Evolutionary conservation across 495 filamentous ascomycete species (phyloP), one percentile per base, ranked within the genome.

Genomic region (Penicillium flavigenum): DNA sequence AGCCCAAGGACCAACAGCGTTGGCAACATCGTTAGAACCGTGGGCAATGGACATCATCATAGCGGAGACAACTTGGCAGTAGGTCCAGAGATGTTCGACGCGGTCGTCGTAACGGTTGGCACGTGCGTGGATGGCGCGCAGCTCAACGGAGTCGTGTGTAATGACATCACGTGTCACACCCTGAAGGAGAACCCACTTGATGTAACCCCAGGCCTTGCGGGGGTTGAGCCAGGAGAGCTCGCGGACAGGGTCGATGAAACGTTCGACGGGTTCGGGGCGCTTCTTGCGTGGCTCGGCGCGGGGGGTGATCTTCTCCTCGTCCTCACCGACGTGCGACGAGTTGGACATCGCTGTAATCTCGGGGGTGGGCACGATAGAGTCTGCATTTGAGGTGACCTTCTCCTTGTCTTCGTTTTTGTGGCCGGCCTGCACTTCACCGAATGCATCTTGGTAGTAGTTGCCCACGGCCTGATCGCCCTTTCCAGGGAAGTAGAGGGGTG

Each of bases 1-100:
- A 16, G 84, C 80, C 68, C 79, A 87, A 24, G 86, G 86, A 3
- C 88, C 88, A 57, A 89, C 81, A 19, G 87, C 85, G 67, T 89
- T 89, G 43, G 83, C 76, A 51, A 90, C 80, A 63, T 90, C 88
- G 72, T 91, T 91, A 54, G 86, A 83, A 42, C 88, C 88, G 70
- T 91, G 88, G 0, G 87, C 82, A 58, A 91, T 88, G 14, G 86
- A 89, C 47, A 85, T 83, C 34, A 86, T 85, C 64, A 81, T 80
- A 51, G 88, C 88, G 5, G 84, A 86, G 44, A 86, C 63, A 46
- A 90, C 72, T 70, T 90, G 88, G 61, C 86, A 77, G 76, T 86
- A 89, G 16, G 85, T 84, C 72, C 83, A 89, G 17, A 82, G 76
- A 69, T 89, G 84, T 68, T 90, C 88, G 68, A 85, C 82, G 60